Percentiles rank a stretch among this genome's conserved stretches.
Conservation (phyloP, 2,329 filamentous ascomycete species). For the Aspergillus sp. region DNA sequence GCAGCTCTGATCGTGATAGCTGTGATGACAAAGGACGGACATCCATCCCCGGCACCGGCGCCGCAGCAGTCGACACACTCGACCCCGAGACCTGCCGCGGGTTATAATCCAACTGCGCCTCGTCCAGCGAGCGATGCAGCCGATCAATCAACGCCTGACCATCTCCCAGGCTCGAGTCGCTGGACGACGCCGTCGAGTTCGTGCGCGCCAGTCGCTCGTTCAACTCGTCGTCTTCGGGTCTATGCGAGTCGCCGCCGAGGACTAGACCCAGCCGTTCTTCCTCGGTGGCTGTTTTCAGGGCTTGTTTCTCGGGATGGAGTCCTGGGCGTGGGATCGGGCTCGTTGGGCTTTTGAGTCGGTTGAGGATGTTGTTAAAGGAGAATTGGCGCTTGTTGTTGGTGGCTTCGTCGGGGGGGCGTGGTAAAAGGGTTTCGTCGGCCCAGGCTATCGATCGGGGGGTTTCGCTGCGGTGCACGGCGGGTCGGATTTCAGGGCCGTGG, state of each 20-base stretch:
- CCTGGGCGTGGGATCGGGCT: not conserved
- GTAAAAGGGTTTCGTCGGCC: conserved; percentile 23
- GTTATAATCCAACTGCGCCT: not conserved
- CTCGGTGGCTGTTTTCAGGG: conserved; percentile 56
- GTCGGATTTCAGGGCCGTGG: conserved; percentile 19
- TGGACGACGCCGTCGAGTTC: conserved; percentile 7
- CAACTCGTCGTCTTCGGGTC: conserved; percentile 15
- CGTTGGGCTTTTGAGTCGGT: conserved; percentile 32
- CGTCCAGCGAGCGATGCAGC: not conserved
- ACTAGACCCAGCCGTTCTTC: conserved; percentile 78
- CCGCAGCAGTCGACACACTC: conserved; percentile 17
- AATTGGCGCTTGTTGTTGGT: conserved; percentile 65
- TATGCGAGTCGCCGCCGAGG: conserved; percentile 53
- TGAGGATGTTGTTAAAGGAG: conserved; percentile 82
- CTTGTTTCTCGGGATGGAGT: conserved; percentile 16
- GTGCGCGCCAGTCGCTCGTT: conserved; percentile 24
- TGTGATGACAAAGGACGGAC: not conserved
- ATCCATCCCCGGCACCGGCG: conserved; percentile 14
- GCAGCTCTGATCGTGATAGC: conserved; percentile 1
- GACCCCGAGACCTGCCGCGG: conserved; percentile 11
- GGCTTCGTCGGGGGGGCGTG: conserved; percentile 10
- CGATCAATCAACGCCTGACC: not conserved
- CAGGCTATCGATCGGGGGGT: conserved; percentile 33
- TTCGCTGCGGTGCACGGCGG: conserved; percentile 22
- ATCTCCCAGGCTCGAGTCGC: conserved; percentile 8